Evolutionary conservation across 768 basidiomycete species (phyloP).

Genomic region (Naganishia onofrii): DNA sequence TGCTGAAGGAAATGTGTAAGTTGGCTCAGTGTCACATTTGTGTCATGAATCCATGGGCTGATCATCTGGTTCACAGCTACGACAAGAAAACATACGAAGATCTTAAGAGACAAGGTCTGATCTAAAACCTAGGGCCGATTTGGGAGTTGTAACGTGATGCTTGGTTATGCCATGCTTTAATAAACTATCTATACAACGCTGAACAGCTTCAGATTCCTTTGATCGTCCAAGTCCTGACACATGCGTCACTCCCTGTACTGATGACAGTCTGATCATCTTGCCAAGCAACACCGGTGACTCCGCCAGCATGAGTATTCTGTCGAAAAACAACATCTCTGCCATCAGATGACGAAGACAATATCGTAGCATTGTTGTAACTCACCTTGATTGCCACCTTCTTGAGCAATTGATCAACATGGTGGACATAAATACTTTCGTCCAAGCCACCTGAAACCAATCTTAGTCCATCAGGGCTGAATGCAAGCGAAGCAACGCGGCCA

Average conservation of each 20-base stretch:
- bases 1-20: slow-evolving; percentile 84
- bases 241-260: slow-evolving; percentile 77
- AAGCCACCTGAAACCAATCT: slow-evolving; percentile 83
- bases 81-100: slow-evolving; percentile 97
- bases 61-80: slow-evolving; percentile 55
- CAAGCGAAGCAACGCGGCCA: slow-evolving; percentile 72
- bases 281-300: slow-evolving; percentile 80
- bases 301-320: slow-evolving; percentile 77
- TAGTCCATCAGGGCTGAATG: slow-evolving; percentile 69
- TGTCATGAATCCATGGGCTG: not conserved
- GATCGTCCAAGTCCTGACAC: slow-evolving; percentile 58
- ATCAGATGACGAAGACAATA: not conserved
- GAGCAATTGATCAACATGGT: slow-evolving; percentile 66
- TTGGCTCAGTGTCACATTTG: not conserved
- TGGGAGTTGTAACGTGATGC: not conserved
- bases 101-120: slow-evolving; percentile 89
- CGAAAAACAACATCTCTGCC: not conserved
- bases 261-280: slow-evolving; percentile 61
- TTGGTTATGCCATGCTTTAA: not conserved
- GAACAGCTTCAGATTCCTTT: slow-evolving; percentile 2
- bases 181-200: slow-evolving; percentile 5
- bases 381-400: slow-evolving; percentile 72
- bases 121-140: slow-evolving; percentile 48
- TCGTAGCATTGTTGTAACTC: slow-evolving; percentile 20
- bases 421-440: slow-evolving; percentile 90